Evolutionary conservation across 2,329 filamentous ascomycete genomes (phyloP).

Genomic region (Sclerotinia trifoliorum): DNA sequence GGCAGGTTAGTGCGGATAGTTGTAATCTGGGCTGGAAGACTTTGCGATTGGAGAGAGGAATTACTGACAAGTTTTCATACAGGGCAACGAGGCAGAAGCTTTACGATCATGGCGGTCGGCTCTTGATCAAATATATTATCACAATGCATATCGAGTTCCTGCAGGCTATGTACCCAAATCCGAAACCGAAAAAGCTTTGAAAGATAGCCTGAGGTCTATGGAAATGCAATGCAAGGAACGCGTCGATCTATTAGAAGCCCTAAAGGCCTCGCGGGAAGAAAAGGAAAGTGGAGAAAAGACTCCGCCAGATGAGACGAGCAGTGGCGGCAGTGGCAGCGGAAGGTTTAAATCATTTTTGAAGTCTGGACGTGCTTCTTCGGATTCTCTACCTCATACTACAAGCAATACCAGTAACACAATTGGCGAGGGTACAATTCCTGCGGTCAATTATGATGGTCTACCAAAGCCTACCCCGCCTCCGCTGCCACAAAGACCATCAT

Average conservation of each 20-base stretch:
- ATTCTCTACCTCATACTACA: background rate
- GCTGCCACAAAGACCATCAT: conserved; percentile 55
- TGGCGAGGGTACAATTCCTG: conserved; percentile 77
- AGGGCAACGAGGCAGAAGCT: conserved; percentile 91
- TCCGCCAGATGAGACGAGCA: conserved; percentile 75
- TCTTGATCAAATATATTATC: conserved; percentile 83
- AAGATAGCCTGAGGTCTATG: conserved; percentile 77
- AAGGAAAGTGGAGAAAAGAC: conserved; percentile 70
- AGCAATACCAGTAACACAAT: conserved; percentile 45
- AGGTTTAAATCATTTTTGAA: conserved; percentile 22
- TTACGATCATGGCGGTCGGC: conserved; percentile 86
- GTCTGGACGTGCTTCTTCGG: conserved; percentile 13
- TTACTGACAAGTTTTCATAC: conserved; percentile 16
- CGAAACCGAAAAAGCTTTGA: conserved; percentile 79
- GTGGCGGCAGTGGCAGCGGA: conserved; percentile 47
- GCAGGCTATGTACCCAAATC: conserved; percentile 67
- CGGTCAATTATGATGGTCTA: conserved; percentile 76
- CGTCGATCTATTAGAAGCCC: conserved; percentile 80
- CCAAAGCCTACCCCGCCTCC: conserved; percentile 60
- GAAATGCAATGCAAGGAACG: conserved; percentile 92
- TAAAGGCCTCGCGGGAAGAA: conserved; percentile 63
- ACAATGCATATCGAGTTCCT: conserved; percentile 73
- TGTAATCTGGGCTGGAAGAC: background rate
- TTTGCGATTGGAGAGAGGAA: background rate
- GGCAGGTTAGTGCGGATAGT: conserved; percentile 59